Conservation (phyloP, 108 stramenopile species). For the Cyclostephanos tholiformis region DNA sequence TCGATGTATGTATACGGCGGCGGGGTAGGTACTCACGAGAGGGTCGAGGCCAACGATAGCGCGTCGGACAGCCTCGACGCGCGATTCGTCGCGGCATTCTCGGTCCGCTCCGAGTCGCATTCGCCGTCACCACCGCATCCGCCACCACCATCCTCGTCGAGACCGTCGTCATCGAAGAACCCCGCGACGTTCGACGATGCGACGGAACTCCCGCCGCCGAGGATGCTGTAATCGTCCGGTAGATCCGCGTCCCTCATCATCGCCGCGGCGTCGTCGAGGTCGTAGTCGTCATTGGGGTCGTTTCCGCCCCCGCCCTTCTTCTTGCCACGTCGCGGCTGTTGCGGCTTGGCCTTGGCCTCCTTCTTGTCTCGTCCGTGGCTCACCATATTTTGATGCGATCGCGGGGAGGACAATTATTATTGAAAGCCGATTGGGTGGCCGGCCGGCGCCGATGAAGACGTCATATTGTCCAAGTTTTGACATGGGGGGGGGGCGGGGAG, state of each 20-base stretch:
- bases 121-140: not conserved
- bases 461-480: no score
- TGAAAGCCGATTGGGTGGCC: no score
- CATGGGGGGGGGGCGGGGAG: no score
- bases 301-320: conserved; percentile 8
- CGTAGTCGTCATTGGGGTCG: conserved; percentile 8
- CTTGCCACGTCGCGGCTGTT: conserved; percentile 3
- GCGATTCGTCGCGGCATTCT: conserved; percentile 15
- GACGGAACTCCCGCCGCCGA: conserved; percentile 22
- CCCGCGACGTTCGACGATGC: conserved; percentile 7
- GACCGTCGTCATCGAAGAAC: conserved; percentile 2
- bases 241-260: conserved; percentile 26
- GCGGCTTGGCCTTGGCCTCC: conserved; percentile 10
- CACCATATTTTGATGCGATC: no score
- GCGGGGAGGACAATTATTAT: no score
- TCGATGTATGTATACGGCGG: no score
- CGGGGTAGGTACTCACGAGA: not conserved
- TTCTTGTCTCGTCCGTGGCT: conserved; percentile 39
- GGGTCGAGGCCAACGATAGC: conserved; percentile 34
- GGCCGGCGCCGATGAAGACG: no score
- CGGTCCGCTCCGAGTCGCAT: conserved; percentile 2
- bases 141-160: conserved; percentile 5
- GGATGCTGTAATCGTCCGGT: conserved; percentile 39
- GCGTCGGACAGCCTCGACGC: conserved; percentile 28
- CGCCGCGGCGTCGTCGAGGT: conserved; percentile 3